phyloP scores from a whole-genome alignment of 352 stramenopile species.

The Phytophthora sp. region DNA sequence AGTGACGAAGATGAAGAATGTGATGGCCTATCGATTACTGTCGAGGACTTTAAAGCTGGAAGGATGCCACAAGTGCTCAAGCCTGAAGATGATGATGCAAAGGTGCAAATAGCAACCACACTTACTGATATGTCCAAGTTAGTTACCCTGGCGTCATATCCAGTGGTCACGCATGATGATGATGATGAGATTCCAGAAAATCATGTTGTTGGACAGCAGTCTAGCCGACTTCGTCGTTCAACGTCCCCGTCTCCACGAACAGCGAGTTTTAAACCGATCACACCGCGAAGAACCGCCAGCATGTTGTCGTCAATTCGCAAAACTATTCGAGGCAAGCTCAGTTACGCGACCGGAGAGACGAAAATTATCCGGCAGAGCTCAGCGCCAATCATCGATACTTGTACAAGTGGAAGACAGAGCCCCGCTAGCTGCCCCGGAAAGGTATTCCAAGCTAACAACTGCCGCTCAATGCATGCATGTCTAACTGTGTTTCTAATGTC shows the following conservation, averaged over 20 bases:
- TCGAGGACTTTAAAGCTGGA: constrained; percentile 71
- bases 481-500: constrained; percentile 10
- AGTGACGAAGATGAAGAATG: constrained; percentile 42
- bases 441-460: constrained; percentile 12
- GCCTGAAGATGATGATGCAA: background rate
- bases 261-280: constrained; percentile 17
- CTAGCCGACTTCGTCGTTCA: constrained; percentile 18
- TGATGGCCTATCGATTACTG: constrained; percentile 43
- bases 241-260: constrained; percentile 34
- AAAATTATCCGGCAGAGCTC: constrained; percentile 36
- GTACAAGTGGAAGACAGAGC: background rate
- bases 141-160: constrained; percentile 36
- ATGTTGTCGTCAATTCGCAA: constrained; percentile 52
- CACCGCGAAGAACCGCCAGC: constrained; percentile 38
- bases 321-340: constrained; percentile 48
- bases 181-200: constrained; percentile 12
- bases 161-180: constrained; percentile 24
- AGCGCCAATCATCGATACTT: constrained; percentile 26
- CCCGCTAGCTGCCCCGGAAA: constrained; percentile 7
- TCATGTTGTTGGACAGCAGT: constrained; percentile 13
- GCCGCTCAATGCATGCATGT: background rate
- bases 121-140: constrained; percentile 17
- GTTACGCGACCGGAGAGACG: constrained; percentile 25
- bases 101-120: background rate
- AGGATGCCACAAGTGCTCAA: constrained; percentile 26